These are phyloP conservation scores for Silene latifolia DNA, from an alignment of 148 eudicot species.

Conservation along the genomic window DNA sequence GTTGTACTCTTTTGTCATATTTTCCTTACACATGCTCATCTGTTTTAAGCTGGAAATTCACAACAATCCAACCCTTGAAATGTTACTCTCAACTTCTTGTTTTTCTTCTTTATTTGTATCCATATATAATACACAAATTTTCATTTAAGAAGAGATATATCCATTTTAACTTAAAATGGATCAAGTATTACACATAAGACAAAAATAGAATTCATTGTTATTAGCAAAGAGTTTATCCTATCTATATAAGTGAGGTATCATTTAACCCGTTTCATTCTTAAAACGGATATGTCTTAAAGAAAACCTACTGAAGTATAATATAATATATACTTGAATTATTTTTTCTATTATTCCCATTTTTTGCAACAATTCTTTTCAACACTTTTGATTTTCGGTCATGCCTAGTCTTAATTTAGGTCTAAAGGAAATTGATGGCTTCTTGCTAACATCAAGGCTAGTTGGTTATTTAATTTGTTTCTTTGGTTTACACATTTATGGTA, in stretches of 20 bases:
- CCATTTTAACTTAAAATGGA: too few species aligned
- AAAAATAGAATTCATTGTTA: too few species aligned
- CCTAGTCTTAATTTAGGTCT: neutral
- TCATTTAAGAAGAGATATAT: too few species aligned
- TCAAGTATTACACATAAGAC: too few species aligned
- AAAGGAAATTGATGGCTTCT: constrained; percentile 22
- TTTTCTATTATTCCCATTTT: constrained; percentile 19
- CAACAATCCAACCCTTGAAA: constrained; percentile 28
- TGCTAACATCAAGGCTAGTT: constrained; percentile 24
- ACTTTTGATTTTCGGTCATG: constrained; percentile 13
- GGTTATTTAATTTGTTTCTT: neutral
- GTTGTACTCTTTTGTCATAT: constrained; percentile 21
- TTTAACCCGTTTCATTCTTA: too few species aligned
- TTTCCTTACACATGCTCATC: neutral
- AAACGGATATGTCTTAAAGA: too few species aligned
- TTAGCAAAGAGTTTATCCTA: too few species aligned
- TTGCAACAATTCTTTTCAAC: constrained; percentile 21
- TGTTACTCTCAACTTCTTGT: constrained; percentile 21
- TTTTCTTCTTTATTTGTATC: neutral
- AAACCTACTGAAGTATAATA: too few species aligned
- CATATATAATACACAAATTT: too few species aligned
- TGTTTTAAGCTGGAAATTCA: constrained; percentile 17
- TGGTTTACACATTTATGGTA: neutral
- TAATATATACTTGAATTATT: too few species aligned
- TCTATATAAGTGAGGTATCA: too few species aligned